Evolutionary conservation across 352 stramenopile species (phyloP).

Genomic region (Pythium biforme): DNA sequence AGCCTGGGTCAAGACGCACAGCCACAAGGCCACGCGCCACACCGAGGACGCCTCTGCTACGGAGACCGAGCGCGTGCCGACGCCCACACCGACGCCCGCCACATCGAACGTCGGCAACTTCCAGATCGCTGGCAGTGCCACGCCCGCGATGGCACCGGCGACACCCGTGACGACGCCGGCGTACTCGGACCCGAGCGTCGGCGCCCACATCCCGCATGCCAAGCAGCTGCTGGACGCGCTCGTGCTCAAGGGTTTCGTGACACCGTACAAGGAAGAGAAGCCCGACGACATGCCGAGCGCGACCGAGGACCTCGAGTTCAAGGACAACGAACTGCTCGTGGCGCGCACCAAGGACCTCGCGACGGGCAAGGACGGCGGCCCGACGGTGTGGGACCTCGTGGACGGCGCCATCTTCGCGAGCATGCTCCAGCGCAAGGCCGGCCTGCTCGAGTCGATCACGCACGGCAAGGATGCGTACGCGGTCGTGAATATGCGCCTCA

Average conservation of each 20-base stretch:
- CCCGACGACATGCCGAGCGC: conserved; percentile 39
- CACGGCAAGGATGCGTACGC: conserved; percentile 59
- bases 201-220: conserved; percentile 1
- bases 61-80: too few relatives aligned
- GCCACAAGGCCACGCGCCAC: too few relatives aligned
- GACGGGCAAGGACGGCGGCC: conserved; percentile 30
- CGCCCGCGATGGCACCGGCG: background rate
- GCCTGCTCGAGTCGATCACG: conserved; percentile 47
- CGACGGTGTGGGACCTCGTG: conserved; percentile 24
- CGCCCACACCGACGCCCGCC: too few relatives aligned
- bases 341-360: conserved; percentile 34
- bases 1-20: too few relatives aligned
- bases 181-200: background rate
- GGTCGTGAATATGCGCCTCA: conserved; percentile 40
- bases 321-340: conserved; percentile 47
- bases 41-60: too few relatives aligned
- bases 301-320: conserved; percentile 36
- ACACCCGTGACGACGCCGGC: background rate
- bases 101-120: too few relatives aligned
- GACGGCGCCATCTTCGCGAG: conserved; percentile 17
- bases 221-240: conserved; percentile 26
- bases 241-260: conserved; percentile 28
- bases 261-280: conserved; percentile 25
- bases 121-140: too few relatives aligned
- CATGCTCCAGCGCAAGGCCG: conserved; percentile 56